phyloP scores from a whole-genome alignment of 2,329 filamentous ascomycete species.

The Alternaria sp. region DNA sequence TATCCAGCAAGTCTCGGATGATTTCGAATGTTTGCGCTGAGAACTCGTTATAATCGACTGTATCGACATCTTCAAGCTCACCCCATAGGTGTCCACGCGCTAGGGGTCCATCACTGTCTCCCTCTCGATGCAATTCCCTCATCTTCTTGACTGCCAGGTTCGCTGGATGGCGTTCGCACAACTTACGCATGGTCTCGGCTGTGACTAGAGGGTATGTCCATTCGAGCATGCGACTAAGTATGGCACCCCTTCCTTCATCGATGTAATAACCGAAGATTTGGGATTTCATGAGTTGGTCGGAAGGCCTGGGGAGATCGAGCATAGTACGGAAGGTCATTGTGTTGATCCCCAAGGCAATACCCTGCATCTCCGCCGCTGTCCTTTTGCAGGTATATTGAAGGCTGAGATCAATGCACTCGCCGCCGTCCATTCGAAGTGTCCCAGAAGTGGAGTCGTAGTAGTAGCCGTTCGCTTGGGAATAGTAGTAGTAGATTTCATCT shows the following conservation, averaged over 20 bases:
- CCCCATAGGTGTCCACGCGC: no score
- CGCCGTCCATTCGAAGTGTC: not conserved
- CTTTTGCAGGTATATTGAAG: not conserved
- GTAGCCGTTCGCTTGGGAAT: not conserved
- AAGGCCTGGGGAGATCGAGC: not conserved
- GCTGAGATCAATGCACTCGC: not conserved
- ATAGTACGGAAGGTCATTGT: not conserved
- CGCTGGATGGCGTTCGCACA: no score
- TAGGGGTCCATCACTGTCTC: no score
- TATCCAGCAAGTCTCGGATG: not conserved
- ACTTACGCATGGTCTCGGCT: no score
- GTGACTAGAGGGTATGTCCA: no score
- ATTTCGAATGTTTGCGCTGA: not conserved
- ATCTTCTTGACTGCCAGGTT: no score
- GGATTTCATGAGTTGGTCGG: not conserved
- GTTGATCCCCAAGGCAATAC: not conserved
- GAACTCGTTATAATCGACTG: not conserved
- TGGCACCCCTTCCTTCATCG: no score
- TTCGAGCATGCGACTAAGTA: no score
- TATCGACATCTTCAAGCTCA: accelerated
- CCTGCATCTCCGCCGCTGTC: not conserved
- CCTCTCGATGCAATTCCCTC: no score
- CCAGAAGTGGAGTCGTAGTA: not conserved
- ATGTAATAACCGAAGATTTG: no score
- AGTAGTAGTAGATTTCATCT: not conserved